Base-by-base conservation (phyloP, 2,329 filamentous ascomycete species). In the Penicillium sp. region DNA sequence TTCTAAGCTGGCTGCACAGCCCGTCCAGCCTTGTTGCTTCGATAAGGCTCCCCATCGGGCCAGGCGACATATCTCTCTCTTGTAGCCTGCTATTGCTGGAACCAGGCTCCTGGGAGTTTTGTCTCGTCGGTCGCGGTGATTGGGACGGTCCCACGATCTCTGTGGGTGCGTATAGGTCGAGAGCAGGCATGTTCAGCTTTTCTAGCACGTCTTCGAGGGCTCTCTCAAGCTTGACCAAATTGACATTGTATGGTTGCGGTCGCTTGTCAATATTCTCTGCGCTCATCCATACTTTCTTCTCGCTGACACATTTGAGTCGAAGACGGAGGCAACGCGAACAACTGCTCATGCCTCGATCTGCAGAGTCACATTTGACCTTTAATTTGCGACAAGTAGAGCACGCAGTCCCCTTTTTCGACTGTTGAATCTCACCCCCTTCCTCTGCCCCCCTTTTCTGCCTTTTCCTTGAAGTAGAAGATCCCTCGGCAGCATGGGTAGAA, bases 11-110 rank as follows among this genome's bases (percentile, higher is more conserved):
- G 47, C 51, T 54, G 23, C 34, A 49, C 2, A 54, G 44, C 11
- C 51, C 51, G n/a, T 49, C 46, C 4, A 54, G 34, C 13, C 51
- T 46, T 40, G 51, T 54, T 14, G 51, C 51, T 28, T 49, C 51
- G 18, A 54, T 54, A 14, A 54, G 29, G 26, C 51, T 54, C 11
- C 44, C 34, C 45, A 54, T 54, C 6, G 51, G 43, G 2, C 45
- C 51, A 16, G 51, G 51, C 3, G 51, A 54, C 33, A 54, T 34
- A 37, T 54, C 45, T 31, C 51, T 44, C 13, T 54, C 51, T 21
- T 48, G 42, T 18, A n/a, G 13, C 13, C 40, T 49, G 5, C 21
- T 21, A 23, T n/a, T 34, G 31, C 44, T 47, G 14, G 16, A 8
- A n/a, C 28, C 28, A 13, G 51, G 45, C 14, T 54, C 51, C 29